These are phyloP conservation scores for Trichoderma atroviride DNA, from an alignment of 2,329 filamentous ascomycete species.

Conservation along the genomic window DNA sequence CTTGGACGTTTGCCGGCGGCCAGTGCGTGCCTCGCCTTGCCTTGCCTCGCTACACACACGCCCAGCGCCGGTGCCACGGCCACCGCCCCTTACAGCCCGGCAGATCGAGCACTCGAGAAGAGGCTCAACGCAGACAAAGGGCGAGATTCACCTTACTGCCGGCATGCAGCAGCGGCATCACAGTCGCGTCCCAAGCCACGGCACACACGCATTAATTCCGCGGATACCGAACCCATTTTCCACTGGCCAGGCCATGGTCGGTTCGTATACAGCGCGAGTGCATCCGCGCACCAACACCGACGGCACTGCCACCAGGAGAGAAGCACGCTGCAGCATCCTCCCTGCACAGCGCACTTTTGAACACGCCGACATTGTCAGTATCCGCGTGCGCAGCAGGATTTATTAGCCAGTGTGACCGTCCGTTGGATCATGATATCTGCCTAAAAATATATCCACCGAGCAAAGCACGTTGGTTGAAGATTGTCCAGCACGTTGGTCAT, in stretches of 20 bases:
- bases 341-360: not conserved
- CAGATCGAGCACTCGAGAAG: slow-evolving; percentile 22
- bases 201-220: slow-evolving; percentile 9
- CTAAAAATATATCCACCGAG: slow-evolving; percentile 17
- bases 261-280: not conserved
- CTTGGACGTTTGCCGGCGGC: slow-evolving; percentile 6
- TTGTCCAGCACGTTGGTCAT: not conserved
- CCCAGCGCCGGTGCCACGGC: slow-evolving; percentile 14
- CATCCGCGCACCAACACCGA: not conserved
- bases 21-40: not conserved
- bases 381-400: not conserved
- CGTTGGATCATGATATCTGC: slow-evolving; percentile 9
- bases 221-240: not conserved
- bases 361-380: not conserved
- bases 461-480: slow-evolving; percentile 15
- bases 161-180: slow-evolving; percentile 23
- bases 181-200: not conserved
- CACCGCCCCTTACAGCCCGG: slow-evolving; percentile 21
- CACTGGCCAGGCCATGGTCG: not conserved
- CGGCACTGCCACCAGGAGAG: not conserved
- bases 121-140: slow-evolving; percentile 15
- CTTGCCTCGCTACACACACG: slow-evolving; percentile 12
- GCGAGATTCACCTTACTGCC: slow-evolving; percentile 10
- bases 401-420: not conserved
- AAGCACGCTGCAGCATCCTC: not conserved